These are phyloP conservation scores for Rhizodiscina lignyota DNA, from an alignment of 495 filamentous ascomycete species.

Conservation along the genomic window DNA sequence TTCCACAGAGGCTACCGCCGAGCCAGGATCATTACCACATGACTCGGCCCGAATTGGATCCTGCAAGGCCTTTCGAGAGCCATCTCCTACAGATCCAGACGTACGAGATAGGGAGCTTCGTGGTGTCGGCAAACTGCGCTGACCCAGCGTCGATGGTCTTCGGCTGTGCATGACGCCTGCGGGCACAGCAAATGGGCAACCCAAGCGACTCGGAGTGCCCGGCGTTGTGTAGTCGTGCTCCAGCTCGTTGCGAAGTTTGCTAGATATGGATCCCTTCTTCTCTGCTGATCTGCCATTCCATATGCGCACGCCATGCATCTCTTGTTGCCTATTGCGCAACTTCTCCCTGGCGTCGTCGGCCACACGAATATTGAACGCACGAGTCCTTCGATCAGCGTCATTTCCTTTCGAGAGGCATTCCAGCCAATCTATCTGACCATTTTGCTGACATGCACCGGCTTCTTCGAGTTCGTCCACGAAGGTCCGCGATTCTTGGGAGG, in stretches of 20 bases:
- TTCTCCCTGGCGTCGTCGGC: conserved; percentile 6
- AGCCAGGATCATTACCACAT: conserved; percentile 30
- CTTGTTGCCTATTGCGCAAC: neutral
- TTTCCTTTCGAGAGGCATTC: conserved; percentile 7
- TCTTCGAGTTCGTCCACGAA: conserved; percentile 7
- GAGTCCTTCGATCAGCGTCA: conserved; percentile 4
- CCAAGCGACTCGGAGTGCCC: conserved; percentile 41
- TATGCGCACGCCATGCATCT: conserved; percentile 16
- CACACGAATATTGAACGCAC: conserved; percentile 6
- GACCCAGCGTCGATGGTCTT: no score
- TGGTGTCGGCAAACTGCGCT: conserved; percentile 11
- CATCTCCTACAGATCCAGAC: conserved; percentile 22
- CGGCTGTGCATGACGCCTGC: conserved; percentile 6
- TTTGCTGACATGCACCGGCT: neutral
- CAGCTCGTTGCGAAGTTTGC: no score
- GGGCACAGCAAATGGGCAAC: conserved; percentile 39
- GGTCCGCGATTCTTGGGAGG: conserved; percentile 8
- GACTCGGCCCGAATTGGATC: conserved; percentile 48
- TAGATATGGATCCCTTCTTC: no score
- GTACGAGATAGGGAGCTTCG: conserved; percentile 17
- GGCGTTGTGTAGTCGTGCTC: conserved; percentile 50
- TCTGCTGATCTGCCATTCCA: conserved; percentile 27
- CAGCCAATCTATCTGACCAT: conserved; percentile 4
- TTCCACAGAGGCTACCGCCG: conserved; percentile 29
- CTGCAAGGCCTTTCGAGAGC: conserved; percentile 16